Base-by-base conservation (phyloP, 2,329 filamentous ascomycete genomes). In the Ambrosiella beaveri region DNA sequence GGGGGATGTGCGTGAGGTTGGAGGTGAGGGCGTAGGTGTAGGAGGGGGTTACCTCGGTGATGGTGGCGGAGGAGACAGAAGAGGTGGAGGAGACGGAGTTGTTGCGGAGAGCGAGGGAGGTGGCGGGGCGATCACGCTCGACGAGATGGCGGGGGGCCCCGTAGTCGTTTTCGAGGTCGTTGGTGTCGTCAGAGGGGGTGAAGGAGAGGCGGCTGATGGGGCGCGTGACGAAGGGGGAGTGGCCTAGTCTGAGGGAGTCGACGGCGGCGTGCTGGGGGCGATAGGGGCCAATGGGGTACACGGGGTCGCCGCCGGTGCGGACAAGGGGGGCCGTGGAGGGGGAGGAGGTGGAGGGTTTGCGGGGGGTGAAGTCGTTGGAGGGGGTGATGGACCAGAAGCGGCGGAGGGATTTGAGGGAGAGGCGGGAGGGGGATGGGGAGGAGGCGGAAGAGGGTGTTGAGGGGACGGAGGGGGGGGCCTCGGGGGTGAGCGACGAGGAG, bases 311-410 rank as follows among this genome's bases (percentile, higher is more conserved):
- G 40, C 40, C 40, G 3, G 27, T 27, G 27, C 40, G 40, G 5
- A 41, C 7, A 6, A 41, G 40, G 3, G 11, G 44, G 9, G 44
- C 11, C 11, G n/a, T 47, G 11, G 19, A 11, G 35, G n/a, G 15
- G 57, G 27, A n/a, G 57, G 19, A 7, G 36, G 57, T 19, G 9
- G 44, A 17, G 7, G 15, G 7, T 15, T 47, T 47, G 44, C 2
- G 7, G 8, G 40, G 7, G 13, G 52, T 27, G 39, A 58, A 58
- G 40, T 47, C 27, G 17, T 58, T 55, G 15, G 57, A 54, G 9
- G 57, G 38, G 15, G 19, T 27, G 35, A 36, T 49, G 2, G 52
- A 58, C 57, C 57, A 58, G 57, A 58, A 58, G 51, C 52, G 57
- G 8, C 47, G 51, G 57, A 45, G 41, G n/a, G 12, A 13, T 11